Base-by-base conservation (phyloP, 2,329 filamentous ascomycete species). In the Penicillium sp. region DNA sequence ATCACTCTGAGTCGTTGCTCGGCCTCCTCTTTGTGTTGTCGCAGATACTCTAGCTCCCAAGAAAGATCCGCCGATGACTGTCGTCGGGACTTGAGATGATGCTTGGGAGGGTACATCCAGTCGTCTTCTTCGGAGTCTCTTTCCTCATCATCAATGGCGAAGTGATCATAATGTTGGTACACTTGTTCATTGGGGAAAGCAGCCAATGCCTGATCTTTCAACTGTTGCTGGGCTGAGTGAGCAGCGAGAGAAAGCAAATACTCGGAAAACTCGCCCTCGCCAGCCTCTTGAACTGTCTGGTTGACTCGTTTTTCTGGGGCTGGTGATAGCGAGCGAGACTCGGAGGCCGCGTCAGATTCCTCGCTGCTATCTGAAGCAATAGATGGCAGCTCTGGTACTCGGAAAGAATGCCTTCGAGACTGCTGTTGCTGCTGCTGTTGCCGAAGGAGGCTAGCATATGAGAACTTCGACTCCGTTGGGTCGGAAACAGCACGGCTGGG, bases 1-100 rank as follows among this genome's bases (percentile, higher is more conserved):
- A 72, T 66, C 49, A 69, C 62, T 40, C 68, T 61, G 50, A 69
- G 60, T 60, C 68, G 63, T 68, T 71, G 78, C 60, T 85, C 80
- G 42, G 86, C 70, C 61, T 86, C 78, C 60, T 90, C 84, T 45
- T 86, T 88, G 70, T 93, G 88, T 61, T 86, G 82, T 61, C 90
- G 88, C 88, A 94, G 89, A 62, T 91, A 87, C 63, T 86, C 83
- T 65, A 94, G 80, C 67, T 91, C 90, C 86, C 89, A 93, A 51
- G 83, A 76, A 3, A 84, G 56, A 56, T 79, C 76, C 18, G 68
- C 68, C 18, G 72, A 73, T 2, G 77, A 79, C 37, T 75, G 71
- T 27, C 77, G 69, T 44, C 75, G 66, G 42, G 71, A 75, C 17
- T 65, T 66, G 24, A 61, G 32, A 27, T 65, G 52, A 49, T 70